Base-by-base conservation (phyloP, 2,329 filamentous ascomycete genomes). In the Venturia nashicola region DNA sequence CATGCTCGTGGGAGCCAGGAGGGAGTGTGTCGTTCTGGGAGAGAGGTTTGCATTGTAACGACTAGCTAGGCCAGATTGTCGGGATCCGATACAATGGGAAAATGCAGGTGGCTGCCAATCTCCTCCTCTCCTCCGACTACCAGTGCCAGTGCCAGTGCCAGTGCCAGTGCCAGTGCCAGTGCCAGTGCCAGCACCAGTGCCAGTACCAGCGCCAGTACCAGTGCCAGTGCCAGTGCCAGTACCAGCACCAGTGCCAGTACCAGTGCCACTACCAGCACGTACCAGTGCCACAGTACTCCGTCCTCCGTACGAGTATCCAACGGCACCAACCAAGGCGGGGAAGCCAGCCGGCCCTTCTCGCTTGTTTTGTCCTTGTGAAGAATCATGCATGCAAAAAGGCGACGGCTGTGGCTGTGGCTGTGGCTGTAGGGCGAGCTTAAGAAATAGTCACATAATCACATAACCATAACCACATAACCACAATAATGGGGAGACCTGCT, bases 331-430 rank as follows among this genome's bases (percentile, higher is more conserved):
- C 46, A 14, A 51, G 48, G 48, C 48, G 11, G 23, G 23, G 7
- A 55, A 2, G 44, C 11, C 32, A 36, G 18, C 36, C 51, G 32
- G 27, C 1, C 27, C 51, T 36, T 16, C 16, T 34, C 14, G 48
- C 48, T 55, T 55, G 9, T 5, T 20, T 36, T 57, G 27, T 27
- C 36, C n/a, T 32, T 57, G 32, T 57, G 51, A 57, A 57, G 51
- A 36, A 57, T 14, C 51, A 57, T 34, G 51, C 51, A 27, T 57
- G 51, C 48, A 3, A 20, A 14, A 54, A 54, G 48, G 27, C 48
- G 48, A 54, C 51, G 51, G 51, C 14, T 57, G 51, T 57, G 51
- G 51, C 51, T 57, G 51, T 57, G 51, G 51, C 14, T 57, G 51
- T 57, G 51, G 51, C 51, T 57, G 51, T 57, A 57, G 9, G 51